Base-by-base conservation (phyloP, 805 yeast species). In the Starmera dryadoides region DNA sequence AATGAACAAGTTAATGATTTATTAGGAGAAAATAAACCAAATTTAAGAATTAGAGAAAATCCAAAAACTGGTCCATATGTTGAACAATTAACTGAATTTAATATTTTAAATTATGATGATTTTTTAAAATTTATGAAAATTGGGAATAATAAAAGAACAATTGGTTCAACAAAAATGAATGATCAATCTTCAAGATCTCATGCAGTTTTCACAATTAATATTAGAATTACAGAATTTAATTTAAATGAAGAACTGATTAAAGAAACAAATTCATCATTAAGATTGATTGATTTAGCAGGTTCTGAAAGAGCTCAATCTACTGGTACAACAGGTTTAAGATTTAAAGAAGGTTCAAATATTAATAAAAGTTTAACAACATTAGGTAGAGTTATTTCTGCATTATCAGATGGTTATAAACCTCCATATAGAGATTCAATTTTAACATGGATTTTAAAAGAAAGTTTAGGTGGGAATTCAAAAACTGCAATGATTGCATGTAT, bases 401-500 rank as follows among this genome's bases (percentile, higher is more conserved):
- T 74, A 4, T 76, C 83, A 3, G 69, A 69, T 15, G 45, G 58
- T 1, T 46, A 50, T 21, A 59, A 55, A 16, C 57, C 61, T 6
- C 53, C 63, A 14, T 44, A 43, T 25, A 65, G 95, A 45, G 95
- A 86, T 48, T 83, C 94, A 0, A 66, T 71, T 0, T 62, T 86
- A 39, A 86, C 95, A 0, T 81, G 89, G 76, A 62, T 86, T 2
- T 63, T 86, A 45, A 80, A 79, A 51, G 91, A 84, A 47, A 78
- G 77, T 42, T 62, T 86, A 29, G 87, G 93, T 2, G 96, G 96
- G 1, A 83, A 84, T 52, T 81, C 93, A n/a, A 84, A 82, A 52
- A 88, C 95, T 0, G 81, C 81, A 2, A 77, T 87, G 83, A 73
- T 87, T n/a, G 93, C 93, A 17, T 86, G 94, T 55, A 68, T 87